Evolutionary conservation across 2,329 filamentous ascomycete genomes (phyloP), one percentile per base, ranked within the genome.

Genomic region (Teratosphaeria viscida): DNA sequence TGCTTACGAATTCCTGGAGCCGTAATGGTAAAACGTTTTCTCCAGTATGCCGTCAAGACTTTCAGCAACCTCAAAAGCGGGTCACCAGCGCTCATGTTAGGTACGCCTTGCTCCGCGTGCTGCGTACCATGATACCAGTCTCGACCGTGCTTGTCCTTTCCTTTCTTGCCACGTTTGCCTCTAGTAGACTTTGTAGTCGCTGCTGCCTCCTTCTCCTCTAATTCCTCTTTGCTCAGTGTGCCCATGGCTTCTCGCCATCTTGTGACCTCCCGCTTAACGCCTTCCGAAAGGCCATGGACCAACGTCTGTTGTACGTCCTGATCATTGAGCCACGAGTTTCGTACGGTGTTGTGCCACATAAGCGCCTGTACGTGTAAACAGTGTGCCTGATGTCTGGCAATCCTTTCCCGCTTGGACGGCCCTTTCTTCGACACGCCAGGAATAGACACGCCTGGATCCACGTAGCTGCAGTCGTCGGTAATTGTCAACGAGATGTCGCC

Each of bases 281-380:
- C 81, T 0, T 83, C 78, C 0, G 88, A 81, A 6, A 96, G 68
- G 60, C 90, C 86, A n/a, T 85, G 84, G 3, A 94, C 79, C 70
- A 96, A 79, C 16, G 85, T 87, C 11, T 85, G 84, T 62, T 94
- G 89, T 0, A 95, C 79, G 62, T 88, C 83, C 3, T 81, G 73
- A 67, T 97, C 89, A 65, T 89, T 89, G 23, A 91, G 76, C 87
- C 92, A 97, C 0, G 84, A 79, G 71, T 97, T 96, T 52, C 89
- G 84, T 14, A 94, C 75, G 0, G 89, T 83, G 70, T 97, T 97
- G 71, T 97, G 92, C 81, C 88, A 96, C 61, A 99, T 81, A 16
- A 99, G 77, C 57, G 85, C 83, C 71, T 95, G 86, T 1, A 97
- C 91, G 73, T 99, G 94, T 65, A 96, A 81, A 66, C 89, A 89